phyloP scores from a whole-genome alignment of 2,329 filamentous ascomycete species.

The Fusarium cicatricum region DNA sequence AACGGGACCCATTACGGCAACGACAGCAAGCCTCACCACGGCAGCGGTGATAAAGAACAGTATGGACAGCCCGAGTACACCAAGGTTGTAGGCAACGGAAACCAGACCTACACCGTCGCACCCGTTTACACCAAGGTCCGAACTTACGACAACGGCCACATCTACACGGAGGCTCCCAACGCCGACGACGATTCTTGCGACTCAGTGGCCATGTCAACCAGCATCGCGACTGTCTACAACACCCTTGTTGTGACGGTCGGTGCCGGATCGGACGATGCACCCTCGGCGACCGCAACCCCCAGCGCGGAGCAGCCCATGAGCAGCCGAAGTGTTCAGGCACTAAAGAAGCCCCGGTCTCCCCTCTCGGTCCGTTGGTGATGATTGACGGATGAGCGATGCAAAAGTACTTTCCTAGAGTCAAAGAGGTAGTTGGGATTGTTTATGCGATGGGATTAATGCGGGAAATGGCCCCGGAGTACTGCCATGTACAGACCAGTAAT shows the following conservation, averaged over 20 bases:
- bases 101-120: conserved; percentile 6
- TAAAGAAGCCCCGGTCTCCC: conserved; percentile 23
- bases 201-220: conserved; percentile 39
- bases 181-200: conserved; percentile 35
- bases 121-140: conserved; percentile 32
- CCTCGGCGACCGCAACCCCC: conserved; percentile 17
- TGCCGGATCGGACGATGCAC: not conserved
- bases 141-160: conserved; percentile 18
- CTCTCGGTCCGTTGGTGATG: conserved; percentile 26
- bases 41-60: not conserved
- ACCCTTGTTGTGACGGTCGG: conserved; percentile 47
- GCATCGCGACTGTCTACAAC: conserved; percentile 48
- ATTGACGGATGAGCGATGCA: not conserved
- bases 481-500: conserved; percentile 16
- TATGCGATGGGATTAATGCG: conserved; percentile 1
- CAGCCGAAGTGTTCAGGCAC: conserved; percentile 3
- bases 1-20: not conserved
- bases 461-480: not conserved
- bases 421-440: conserved; percentile 1
- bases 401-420: conserved; percentile 9
- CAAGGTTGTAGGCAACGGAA: conserved; percentile 12
- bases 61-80: conserved; percentile 8
- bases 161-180: conserved; percentile 20
- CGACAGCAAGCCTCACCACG: not conserved
- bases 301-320: conserved; percentile 2